A percentile compares a stretch with the other conserved stretches of the same genome.
Evolutionary conservation across 2,329 filamentous ascomycete genomes (phyloP).

Genomic region (Ilyonectria mors-panacis): DNA sequence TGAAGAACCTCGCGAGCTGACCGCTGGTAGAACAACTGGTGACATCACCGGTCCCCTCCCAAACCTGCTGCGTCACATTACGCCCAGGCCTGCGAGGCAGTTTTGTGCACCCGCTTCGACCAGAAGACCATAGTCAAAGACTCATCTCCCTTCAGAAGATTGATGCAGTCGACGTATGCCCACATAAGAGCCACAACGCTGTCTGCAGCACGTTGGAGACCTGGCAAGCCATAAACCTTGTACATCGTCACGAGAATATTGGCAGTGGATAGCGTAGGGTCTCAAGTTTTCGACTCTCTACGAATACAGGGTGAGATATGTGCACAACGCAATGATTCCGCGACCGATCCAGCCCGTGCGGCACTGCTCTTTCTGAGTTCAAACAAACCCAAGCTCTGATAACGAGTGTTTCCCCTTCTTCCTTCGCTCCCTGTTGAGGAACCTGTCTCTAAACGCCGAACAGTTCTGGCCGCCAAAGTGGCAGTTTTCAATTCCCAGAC

Average conservation of each 20-base stretch:
- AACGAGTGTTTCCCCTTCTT: conserved; percentile 16
- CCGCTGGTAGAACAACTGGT: background rate
- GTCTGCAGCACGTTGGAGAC: background rate
- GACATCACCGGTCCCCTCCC: background rate
- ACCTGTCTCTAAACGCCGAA: conserved; percentile 26
- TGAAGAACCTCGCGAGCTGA: background rate
- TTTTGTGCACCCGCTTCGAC: no score
- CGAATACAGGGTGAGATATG: background rate
- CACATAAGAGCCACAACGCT: no score
- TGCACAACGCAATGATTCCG: background rate
- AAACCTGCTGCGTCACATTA: no score
- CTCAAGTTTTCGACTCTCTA: background rate
- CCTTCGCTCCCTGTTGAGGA: background rate
- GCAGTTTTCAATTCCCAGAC: conserved; percentile 13
- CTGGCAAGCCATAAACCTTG: background rate
- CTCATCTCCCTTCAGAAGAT: background rate
- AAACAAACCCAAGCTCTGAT: conserved; percentile 3
- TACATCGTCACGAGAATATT: background rate
- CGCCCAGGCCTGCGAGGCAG: no score
- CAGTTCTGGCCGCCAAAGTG: conserved; percentile 19
- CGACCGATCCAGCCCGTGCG: background rate
- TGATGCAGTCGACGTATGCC: no score
- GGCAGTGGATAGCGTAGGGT: background rate
- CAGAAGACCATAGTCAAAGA: background rate
- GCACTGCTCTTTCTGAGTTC: background rate